phyloP scores from a whole-genome alignment of 2,329 filamentous ascomycete genomes.

The Diaporthe sp. region DNA sequence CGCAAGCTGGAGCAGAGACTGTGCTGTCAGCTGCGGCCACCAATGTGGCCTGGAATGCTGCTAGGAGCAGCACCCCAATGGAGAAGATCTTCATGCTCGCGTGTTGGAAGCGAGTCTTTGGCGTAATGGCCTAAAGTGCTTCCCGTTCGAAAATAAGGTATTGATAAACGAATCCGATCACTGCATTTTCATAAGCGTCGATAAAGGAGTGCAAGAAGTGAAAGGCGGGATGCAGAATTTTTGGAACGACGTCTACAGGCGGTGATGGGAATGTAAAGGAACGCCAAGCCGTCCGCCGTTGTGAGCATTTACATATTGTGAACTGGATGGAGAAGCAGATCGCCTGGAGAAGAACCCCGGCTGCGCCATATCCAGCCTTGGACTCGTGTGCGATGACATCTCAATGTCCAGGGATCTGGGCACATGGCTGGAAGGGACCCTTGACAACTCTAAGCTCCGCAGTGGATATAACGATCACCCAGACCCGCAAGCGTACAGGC shows the following conservation, averaged over 20 bases:
- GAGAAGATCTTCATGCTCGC: slow-evolving; percentile 16
- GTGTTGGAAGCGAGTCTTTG: not conserved
- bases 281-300: not conserved
- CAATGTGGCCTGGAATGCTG: not conserved
- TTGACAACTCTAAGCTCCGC: slow-evolving; percentile 15
- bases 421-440: slow-evolving; percentile 18
- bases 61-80: not conserved
- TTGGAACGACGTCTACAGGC: not conserved
- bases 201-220: not conserved
- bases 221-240: not conserved
- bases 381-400: not conserved
- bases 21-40: slow-evolving; percentile 3
- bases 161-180: not conserved
- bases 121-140: not conserved
- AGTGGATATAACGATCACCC: slow-evolving; percentile 25
- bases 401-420: slow-evolving; percentile 14
- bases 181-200: slow-evolving; percentile 15
- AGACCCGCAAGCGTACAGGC: slow-evolving; percentile 4
- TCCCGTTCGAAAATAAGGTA: not conserved
- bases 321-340: not conserved
- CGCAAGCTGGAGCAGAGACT: slow-evolving; percentile 13
- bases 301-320: slow-evolving; percentile 3
- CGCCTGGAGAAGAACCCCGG: not conserved
- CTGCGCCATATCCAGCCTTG: slow-evolving; percentile 3
- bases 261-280: not conserved